These are phyloP conservation scores for Lentinula guzmanii DNA, from an alignment of 768 basidiomycete genomes.

Conservation along the genomic window DNA sequence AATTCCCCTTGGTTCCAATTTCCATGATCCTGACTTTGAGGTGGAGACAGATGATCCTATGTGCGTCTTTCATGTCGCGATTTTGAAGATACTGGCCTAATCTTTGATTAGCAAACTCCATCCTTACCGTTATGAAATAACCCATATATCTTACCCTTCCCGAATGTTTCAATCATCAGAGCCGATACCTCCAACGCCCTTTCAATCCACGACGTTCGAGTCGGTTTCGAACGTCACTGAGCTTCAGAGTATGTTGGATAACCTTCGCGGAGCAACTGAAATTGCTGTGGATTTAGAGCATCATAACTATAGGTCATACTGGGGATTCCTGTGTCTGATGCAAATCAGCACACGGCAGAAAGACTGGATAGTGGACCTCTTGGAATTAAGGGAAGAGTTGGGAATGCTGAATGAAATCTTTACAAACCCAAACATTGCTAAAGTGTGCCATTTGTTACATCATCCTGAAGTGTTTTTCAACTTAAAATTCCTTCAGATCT, in stretches of 20 bases:
- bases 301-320: constrained; percentile 80
- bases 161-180: constrained; percentile 52
- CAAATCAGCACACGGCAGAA: constrained; percentile 79
- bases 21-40: constrained; percentile 25
- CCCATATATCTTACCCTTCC: constrained; percentile 62
- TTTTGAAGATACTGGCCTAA: constrained; percentile 7
- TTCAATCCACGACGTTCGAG: constrained; percentile 62
- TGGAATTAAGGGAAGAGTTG: constrained; percentile 70
- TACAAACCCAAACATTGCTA: constrained; percentile 77
- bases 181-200: constrained; percentile 48
- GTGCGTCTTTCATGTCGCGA: neutral
- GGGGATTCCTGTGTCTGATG: constrained; percentile 90
- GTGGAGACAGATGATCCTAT: constrained; percentile 13
- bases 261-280: constrained; percentile 61
- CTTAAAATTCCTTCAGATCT: constrained; percentile 46
- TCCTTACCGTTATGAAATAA: constrained; percentile 86
- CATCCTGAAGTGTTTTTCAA: neutral
- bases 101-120: constrained; percentile 35
- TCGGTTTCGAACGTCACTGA: constrained; percentile 59
- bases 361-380: constrained; percentile 85
- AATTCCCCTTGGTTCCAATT: constrained; percentile 71
- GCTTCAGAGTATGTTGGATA: constrained; percentile 59
- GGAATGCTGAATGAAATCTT: constrained; percentile 78
- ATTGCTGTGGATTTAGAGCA: constrained; percentile 95
- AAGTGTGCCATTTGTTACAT: constrained; percentile 40